Evolutionary conservation across 176 grass and related monocot genomes (phyloP).

Genomic region (Tillandsia fasciculata): DNA sequence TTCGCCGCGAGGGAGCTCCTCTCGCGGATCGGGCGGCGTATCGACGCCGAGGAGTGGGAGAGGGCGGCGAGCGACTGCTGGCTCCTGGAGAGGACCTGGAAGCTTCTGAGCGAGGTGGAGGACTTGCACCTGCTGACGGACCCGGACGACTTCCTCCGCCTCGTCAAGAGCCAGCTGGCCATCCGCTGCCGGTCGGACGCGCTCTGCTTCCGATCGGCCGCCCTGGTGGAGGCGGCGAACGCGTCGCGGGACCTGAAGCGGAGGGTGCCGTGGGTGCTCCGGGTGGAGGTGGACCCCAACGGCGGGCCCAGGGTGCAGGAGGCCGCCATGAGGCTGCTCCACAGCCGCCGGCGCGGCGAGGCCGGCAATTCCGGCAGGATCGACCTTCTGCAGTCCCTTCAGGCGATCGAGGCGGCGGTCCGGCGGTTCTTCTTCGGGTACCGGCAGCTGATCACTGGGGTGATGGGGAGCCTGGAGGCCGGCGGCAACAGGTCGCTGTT

Average conservation of each 20-base stretch:
- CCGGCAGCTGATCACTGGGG: constrained; percentile 49
- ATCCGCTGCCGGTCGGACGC: constrained; percentile 45
- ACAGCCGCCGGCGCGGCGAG: constrained; percentile 53
- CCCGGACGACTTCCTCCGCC: constrained; percentile 79
- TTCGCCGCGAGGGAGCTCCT: constrained; percentile 46
- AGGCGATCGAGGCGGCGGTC: constrained; percentile 59
- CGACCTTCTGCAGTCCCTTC: constrained; percentile 68
- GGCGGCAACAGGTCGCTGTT: constrained; percentile 48
- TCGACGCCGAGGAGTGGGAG: constrained; percentile 54
- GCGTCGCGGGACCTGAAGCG: constrained; percentile 54
- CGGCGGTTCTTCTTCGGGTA: constrained; percentile 85
- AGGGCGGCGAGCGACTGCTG: constrained; percentile 66
- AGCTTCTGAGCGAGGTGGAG: constrained; percentile 70
- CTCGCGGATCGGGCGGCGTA: constrained; percentile 32
- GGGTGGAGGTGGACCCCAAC: constrained; percentile 73
- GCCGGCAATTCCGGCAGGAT: constrained; percentile 50
- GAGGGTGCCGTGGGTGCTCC: constrained; percentile 61
- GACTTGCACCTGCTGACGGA: constrained; percentile 93
- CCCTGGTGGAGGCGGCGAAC: constrained; percentile 43
- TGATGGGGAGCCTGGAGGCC: constrained; percentile 65
- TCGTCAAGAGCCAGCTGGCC: constrained; percentile 69
- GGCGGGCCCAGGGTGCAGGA: constrained; percentile 88
- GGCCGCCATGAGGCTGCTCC: constrained; percentile 75
- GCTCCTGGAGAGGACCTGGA: constrained; percentile 76
- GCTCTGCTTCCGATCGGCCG: constrained; percentile 65